Conservation (phyloP, 2,329 filamentous ascomycete genomes). For the Monilinia fructigena region DNA sequence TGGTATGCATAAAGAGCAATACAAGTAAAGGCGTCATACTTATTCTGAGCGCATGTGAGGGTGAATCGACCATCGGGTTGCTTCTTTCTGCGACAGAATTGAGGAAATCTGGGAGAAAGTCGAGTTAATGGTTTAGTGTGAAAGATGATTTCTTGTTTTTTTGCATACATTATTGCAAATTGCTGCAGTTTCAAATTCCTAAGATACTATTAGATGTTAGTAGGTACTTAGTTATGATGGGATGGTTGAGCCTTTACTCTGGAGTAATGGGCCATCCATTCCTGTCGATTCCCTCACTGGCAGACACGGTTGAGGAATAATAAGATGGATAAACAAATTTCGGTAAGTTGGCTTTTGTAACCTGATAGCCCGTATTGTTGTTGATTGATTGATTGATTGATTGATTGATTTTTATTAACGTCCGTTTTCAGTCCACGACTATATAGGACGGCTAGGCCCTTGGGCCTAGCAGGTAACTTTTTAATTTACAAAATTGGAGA, state of each 20-base stretch:
- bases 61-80: conserved; percentile 11
- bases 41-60: background rate
- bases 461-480: too few species aligned
- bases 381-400: too few species aligned
- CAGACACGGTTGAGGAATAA: background rate
- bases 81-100: conserved; percentile 1
- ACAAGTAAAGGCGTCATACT: conserved; percentile 13
- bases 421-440: too few species aligned
- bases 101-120: conserved; percentile 11
- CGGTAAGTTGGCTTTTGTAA: too few species aligned
- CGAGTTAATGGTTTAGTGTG: conserved; percentile 14
- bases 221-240: too few species aligned
- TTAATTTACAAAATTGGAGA: too few species aligned
- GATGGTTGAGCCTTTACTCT: background rate
- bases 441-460: too few species aligned
- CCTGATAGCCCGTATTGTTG: too few species aligned
- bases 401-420: too few species aligned
- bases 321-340: background rate
- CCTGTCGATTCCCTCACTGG: background rate
- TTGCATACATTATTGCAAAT: background rate
- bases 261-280: conserved; percentile 17
- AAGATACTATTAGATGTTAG: conserved; percentile 3
- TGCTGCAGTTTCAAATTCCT: conserved; percentile 12
- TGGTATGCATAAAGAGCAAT: conserved; percentile 16
- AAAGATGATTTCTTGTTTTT: conserved; percentile 13